Evolutionary conservation across 257 asterid genomes (phyloP).

Genomic region (Forsythia suspensa): DNA sequence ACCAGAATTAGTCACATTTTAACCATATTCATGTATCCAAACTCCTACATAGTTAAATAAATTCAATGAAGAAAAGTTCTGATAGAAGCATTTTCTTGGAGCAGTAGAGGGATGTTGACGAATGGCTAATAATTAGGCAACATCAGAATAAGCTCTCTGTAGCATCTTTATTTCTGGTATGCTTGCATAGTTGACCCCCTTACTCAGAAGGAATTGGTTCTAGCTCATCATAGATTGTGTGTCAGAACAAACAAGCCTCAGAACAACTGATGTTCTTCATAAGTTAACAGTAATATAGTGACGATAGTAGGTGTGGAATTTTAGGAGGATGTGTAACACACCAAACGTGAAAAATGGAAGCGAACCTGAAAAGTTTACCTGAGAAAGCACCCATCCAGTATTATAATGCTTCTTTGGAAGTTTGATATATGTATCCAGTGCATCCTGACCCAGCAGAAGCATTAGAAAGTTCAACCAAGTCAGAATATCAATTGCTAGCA

Average conservation of each 20-base stretch:
- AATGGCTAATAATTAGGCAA: background rate
- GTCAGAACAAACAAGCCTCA: background rate
- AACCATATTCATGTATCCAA: background rate
- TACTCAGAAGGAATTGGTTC: background rate
- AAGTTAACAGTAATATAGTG: background rate
- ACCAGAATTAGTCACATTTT: background rate
- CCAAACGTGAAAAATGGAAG: background rate
- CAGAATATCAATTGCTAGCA: conserved; percentile 10
- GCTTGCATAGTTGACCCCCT: background rate
- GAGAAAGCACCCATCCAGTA: conserved; percentile 97
- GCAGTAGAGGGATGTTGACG: background rate
- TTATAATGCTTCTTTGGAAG: conserved; percentile 88
- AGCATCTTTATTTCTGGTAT: too few species aligned
- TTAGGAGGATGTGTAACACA: conserved; percentile 4
- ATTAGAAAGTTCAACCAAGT: background rate
- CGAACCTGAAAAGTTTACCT: conserved; percentile 42
- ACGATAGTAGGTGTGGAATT: conserved; percentile 4
- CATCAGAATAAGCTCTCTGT: background rate
- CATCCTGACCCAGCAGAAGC: conserved; percentile 63
- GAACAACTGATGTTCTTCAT: background rate
- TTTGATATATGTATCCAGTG: conserved; percentile 65
- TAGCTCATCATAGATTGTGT: background rate
- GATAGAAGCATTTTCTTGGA: background rate
- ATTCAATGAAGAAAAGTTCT: background rate
- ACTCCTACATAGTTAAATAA: background rate